Evolutionary conservation across 2,329 filamentous ascomycete species (phyloP).

Genomic region (Pleurostoma richardsiae): DNA sequence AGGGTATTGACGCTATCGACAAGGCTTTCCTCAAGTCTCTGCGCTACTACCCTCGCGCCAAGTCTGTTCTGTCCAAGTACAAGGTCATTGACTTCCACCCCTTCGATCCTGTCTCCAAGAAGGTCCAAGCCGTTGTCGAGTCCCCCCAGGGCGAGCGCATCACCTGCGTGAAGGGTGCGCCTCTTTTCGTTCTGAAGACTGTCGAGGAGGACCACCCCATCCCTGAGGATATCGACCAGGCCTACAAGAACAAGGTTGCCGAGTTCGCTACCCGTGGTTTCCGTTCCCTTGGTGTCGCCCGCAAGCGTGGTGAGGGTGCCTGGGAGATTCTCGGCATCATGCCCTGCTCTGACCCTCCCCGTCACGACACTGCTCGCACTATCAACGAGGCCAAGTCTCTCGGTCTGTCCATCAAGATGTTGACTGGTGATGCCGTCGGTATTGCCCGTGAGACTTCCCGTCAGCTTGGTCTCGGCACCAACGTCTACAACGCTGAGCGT

Average conservation of each 20-base stretch:
- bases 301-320: slow-evolving; percentile 73
- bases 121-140: slow-evolving; percentile 79
- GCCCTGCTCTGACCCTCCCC: slow-evolving; percentile 88
- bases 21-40: slow-evolving; percentile 90
- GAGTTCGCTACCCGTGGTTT: slow-evolving; percentile 92
- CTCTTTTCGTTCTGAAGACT: slow-evolving; percentile 80
- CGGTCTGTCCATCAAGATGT: slow-evolving; percentile 90
- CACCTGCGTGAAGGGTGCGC: slow-evolving; percentile 86
- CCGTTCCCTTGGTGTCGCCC: slow-evolving; percentile 88
- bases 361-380: slow-evolving; percentile 85
- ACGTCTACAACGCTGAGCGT: slow-evolving; percentile 90
- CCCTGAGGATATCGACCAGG: slow-evolving; percentile 69
- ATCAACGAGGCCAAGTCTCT: slow-evolving; percentile 85
- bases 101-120: slow-evolving; percentile 92
- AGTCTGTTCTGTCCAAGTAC: slow-evolving; percentile 76
- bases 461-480: slow-evolving; percentile 86
- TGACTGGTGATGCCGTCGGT: slow-evolving; percentile 90
- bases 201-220: slow-evolving; percentile 82
- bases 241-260: slow-evolving; percentile 88
- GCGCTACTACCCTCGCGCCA: slow-evolving; percentile 76
- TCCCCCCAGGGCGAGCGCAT: slow-evolving; percentile 80
- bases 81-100: slow-evolving; percentile 79
- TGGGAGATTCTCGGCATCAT: slow-evolving; percentile 96
- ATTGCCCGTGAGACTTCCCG: slow-evolving; percentile 89
- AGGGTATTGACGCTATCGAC: slow-evolving; percentile 92